A percentile compares a stretch with the other conserved stretches of the same genome.
phyloP scores from a whole-genome alignment of 305 asterid genomes.

The Galium porrigens region DNA sequence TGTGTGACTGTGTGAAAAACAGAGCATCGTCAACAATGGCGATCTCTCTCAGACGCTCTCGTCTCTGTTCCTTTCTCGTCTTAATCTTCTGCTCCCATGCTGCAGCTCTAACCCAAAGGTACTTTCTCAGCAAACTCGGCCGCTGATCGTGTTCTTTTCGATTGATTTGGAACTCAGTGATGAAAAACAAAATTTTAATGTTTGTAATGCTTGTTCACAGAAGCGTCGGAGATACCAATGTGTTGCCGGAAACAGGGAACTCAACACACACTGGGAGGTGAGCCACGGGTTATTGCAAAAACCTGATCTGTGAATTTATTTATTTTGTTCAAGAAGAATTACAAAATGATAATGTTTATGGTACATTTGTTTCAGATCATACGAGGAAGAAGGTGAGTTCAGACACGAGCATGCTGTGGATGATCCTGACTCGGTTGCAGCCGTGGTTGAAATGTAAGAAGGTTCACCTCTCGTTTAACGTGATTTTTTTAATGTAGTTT shows the following conservation, averaged over 20 bases:
- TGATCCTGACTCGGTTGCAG: slow-evolving; percentile 59
- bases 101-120: slow-evolving; percentile 29
- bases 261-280: slow-evolving; percentile 37
- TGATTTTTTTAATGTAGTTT: not conserved
- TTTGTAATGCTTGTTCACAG: not conserved
- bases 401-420: slow-evolving; percentile 41
- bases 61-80: slow-evolving; percentile 22
- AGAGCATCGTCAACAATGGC: slow-evolving; percentile 27
- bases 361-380: slow-evolving; percentile 22
- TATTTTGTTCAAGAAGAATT: accelerated
- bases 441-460: slow-evolving; percentile 47
- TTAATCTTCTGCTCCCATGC: slow-evolving; percentile 25
- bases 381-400: slow-evolving; percentile 21
- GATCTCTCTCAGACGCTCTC: too few species aligned
- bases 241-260: slow-evolving; percentile 30
- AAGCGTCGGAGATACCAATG: slow-evolving; percentile 18
- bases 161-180: not conserved
- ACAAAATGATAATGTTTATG: not conserved
- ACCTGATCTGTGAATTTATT: not conserved
- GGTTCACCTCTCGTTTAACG: not conserved
- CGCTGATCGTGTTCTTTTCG: not conserved
- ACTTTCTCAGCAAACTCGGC: too few species aligned
- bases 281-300: not conserved
- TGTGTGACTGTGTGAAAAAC: not conserved
- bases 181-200: too few species aligned